Evolutionary conservation across 2,329 filamentous ascomycete species (phyloP).

Genomic region (Didymella arachidicola): DNA sequence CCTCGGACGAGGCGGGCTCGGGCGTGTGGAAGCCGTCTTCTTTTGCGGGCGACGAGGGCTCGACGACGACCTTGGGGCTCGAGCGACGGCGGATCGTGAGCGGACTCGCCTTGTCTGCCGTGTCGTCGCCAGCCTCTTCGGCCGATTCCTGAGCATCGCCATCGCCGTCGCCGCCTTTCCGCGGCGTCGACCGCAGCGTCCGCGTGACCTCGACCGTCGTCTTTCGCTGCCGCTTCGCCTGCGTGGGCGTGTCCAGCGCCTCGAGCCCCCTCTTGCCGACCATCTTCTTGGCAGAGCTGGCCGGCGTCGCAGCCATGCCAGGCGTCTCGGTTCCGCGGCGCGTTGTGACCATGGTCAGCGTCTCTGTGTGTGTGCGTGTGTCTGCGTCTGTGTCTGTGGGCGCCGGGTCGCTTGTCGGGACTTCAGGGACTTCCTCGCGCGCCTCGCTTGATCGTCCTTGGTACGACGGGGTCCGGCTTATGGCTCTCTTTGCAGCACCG

Average conservation of each 20-base stretch:
- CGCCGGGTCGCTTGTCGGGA: conserved; percentile 21
- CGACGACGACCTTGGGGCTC: conserved; percentile 37
- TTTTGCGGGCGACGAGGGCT: conserved; percentile 2
- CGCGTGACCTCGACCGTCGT: conserved; percentile 26
- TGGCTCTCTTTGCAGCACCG: conserved; percentile 39
- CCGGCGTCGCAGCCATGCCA: conserved; percentile 33
- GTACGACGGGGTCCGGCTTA: conserved; percentile 43
- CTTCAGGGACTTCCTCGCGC: conserved; percentile 23
- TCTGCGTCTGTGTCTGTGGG: conserved; percentile 2
- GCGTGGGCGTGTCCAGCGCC: conserved; percentile 40
- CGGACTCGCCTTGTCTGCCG: conserved; percentile 17
- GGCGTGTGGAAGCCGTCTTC: conserved; percentile 36
- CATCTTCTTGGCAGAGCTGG: conserved; percentile 35
- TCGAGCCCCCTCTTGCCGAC: conserved; percentile 43
- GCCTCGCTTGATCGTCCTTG: conserved; percentile 32
- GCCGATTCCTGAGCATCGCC: conserved; percentile 8
- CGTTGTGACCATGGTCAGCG: conserved; percentile 46
- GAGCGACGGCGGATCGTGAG: conserved; percentile 33
- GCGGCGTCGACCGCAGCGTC: conserved; percentile 18
- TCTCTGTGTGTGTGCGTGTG: conserved; percentile 1
- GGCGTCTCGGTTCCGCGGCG: conserved; percentile 43
- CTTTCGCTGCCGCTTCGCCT: conserved; percentile 40
- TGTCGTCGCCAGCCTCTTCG: conserved; percentile 25
- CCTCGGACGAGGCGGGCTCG: conserved; percentile 26
- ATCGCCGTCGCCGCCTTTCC: conserved; percentile 2